These are phyloP conservation scores for Spirogloea muscicola DNA, from an alignment of 139 green algal genomes.

Conservation along the genomic window DNA sequence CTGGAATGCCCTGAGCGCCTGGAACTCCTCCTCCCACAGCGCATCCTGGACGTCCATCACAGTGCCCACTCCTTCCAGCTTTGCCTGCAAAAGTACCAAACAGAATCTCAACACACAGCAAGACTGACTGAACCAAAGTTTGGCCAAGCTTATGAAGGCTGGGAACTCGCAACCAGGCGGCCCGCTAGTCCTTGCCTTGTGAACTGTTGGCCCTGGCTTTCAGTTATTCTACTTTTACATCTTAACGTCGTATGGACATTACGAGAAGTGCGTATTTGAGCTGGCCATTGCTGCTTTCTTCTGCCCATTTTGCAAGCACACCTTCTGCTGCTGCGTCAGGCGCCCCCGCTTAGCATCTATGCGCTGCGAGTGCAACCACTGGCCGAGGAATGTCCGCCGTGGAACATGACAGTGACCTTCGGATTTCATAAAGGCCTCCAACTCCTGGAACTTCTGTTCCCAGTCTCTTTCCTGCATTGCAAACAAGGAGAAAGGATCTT, in stretches of 20 bases:
- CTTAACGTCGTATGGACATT: too few species aligned
- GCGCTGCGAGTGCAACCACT: constrained; percentile 19
- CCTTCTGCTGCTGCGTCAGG: neutral
- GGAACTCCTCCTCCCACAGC: constrained; percentile 27
- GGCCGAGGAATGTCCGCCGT: neutral
- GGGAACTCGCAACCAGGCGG: neutral
- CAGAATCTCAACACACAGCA: too few species aligned
- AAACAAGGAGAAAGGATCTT: neutral
- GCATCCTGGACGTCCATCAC: constrained; percentile 24
- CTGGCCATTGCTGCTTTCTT: neutral
- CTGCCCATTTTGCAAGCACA: neutral
- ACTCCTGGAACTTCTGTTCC: neutral
- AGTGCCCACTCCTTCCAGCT: constrained; percentile 8
- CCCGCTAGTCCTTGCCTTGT: neutral
- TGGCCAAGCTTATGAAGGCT: too few species aligned
- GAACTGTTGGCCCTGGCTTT: neutral
- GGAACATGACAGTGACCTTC: constrained; percentile 27
- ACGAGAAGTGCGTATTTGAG: too few species aligned
- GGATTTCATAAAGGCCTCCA: neutral
- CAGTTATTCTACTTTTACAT: neutral
- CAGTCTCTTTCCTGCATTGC: constrained; percentile 2
- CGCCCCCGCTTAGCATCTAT: neutral
- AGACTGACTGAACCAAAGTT: too few species aligned
- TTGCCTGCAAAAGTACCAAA: constrained; percentile 6
- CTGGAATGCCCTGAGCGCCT: constrained; percentile 11